These are phyloP conservation scores for Pythium utonaiense DNA, from an alignment of 352 stramenopile species.

Conservation along the genomic window DNA sequence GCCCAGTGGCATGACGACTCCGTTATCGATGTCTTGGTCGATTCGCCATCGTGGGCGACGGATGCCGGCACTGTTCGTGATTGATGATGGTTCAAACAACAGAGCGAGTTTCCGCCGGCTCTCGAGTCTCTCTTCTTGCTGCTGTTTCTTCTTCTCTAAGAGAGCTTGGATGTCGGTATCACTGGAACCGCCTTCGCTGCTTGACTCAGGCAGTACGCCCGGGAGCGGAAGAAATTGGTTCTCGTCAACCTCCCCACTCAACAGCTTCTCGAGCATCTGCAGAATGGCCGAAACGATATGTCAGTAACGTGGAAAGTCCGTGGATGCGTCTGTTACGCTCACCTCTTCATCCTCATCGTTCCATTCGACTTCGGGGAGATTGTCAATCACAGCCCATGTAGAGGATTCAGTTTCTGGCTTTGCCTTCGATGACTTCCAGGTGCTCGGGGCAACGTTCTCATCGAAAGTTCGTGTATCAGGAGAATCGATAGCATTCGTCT, in stretches of 20 bases:
- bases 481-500: background rate
- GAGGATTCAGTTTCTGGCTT: background rate
- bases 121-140: constrained; percentile 32
- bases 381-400: constrained; percentile 10
- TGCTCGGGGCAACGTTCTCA: background rate
- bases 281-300: background rate
- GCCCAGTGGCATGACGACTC: constrained; percentile 28
- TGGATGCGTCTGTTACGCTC: background rate
- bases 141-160: constrained; percentile 14
- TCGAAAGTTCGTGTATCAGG: background rate
- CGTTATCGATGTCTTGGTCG: constrained; percentile 29
- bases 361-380: constrained; percentile 47
- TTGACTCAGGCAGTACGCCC: background rate
- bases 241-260: background rate
- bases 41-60: constrained; percentile 52
- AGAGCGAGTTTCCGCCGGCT: constrained; percentile 38
- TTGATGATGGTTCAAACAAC: constrained; percentile 29
- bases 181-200: background rate
- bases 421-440: background rate
- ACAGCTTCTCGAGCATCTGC: background rate
- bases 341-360: constrained; percentile 57
- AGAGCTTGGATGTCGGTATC: background rate
- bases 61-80: constrained; percentile 13
- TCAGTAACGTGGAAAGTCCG: background rate
- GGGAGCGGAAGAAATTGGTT: background rate